These are phyloP conservation scores for Boletus pseudo-olivaceus DNA, from an alignment of 768 basidiomycete species.

Conservation along the genomic window DNA sequence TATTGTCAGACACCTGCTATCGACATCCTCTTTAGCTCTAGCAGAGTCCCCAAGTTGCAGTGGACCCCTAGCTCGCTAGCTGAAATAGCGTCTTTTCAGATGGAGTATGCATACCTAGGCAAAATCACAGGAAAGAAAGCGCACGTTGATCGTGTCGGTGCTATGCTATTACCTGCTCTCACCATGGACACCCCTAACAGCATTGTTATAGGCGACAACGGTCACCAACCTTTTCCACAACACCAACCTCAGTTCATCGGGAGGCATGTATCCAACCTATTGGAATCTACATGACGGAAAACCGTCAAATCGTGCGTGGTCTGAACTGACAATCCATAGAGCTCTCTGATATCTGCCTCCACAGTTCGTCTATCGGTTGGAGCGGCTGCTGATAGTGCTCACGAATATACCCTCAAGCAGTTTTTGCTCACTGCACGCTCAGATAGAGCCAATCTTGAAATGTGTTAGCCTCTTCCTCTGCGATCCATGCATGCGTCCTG, in stretches of 20 bases:
- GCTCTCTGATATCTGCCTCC: neutral
- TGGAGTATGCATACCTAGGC: constrained; percentile 84
- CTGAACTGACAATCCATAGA: neutral
- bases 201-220: constrained; percentile 38
- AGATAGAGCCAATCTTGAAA: constrained; percentile 56
- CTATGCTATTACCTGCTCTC: neutral
- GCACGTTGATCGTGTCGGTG: constrained; percentile 53
- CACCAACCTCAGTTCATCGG: constrained; percentile 43
- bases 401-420: constrained; percentile 76
- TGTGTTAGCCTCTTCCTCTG: constrained; percentile 48
- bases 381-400: constrained; percentile 66
- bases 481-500: neutral
- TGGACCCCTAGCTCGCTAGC: constrained; percentile 51
- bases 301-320: constrained; percentile 46
- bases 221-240: constrained; percentile 47
- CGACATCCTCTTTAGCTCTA: constrained; percentile 1
- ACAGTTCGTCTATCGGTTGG: constrained; percentile 55
- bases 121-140: constrained; percentile 68
- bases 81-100: constrained; percentile 76
- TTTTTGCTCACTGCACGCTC: constrained; percentile 63
- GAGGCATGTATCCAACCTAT: constrained; percentile 60
- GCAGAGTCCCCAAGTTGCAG: constrained; percentile 16
- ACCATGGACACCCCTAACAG: neutral
- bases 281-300: constrained; percentile 52
- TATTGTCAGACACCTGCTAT: neutral